Percentiles rank a stretch among this genome's conserved stretches.
phyloP scores from a whole-genome alignment of 2,329 filamentous ascomycete genomes.

The Colletotrichum truncatum region DNA sequence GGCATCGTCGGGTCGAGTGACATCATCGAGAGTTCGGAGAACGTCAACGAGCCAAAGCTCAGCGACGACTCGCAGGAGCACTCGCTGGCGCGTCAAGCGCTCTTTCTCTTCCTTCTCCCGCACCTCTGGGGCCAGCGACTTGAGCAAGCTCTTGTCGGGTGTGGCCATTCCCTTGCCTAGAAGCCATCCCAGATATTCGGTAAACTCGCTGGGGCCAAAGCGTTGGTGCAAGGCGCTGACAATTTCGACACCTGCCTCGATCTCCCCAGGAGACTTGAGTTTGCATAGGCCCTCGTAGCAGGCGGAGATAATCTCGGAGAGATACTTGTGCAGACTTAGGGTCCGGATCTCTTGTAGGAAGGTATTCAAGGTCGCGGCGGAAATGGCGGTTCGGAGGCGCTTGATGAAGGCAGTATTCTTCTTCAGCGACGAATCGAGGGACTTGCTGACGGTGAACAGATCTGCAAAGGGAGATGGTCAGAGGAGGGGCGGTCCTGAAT shows the following conservation, averaged over 20 bases:
- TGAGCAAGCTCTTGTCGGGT: constrained; percentile 85
- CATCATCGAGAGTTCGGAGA: constrained; percentile 80
- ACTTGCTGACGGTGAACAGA: constrained; percentile 78
- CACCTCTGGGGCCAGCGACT: constrained; percentile 80
- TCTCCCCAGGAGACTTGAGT: constrained; percentile 90
- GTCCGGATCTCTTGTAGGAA: constrained; percentile 92
- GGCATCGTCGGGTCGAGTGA: constrained; percentile 69
- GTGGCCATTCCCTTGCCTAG: constrained; percentile 91
- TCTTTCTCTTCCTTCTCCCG: constrained; percentile 98
- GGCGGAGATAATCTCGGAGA: constrained; percentile 95
- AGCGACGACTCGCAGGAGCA: constrained; percentile 88
- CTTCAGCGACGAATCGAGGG: constrained; percentile 93
- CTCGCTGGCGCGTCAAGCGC: constrained; percentile 83
- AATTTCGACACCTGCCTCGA: constrained; percentile 91
- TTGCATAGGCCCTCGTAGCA: constrained; percentile 94
- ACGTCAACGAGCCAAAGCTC: constrained; percentile 96
- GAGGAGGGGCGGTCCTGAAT: constrained; percentile 9
- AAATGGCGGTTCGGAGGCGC: constrained; percentile 89
- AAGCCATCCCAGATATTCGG: constrained; percentile 90
- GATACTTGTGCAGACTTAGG: constrained; percentile 92
- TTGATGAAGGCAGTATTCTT: constrained; percentile 99
- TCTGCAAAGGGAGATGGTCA: constrained; percentile 57
- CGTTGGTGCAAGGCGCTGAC: constrained; percentile 95
- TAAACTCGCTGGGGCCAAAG: constrained; percentile 91
- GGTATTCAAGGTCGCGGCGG: constrained; percentile 78